Evolutionary conservation across 2,329 filamentous ascomycete species (phyloP), one percentile per base, ranked within the genome.

Genomic region (Pyrenophora seminiperda): DNA sequence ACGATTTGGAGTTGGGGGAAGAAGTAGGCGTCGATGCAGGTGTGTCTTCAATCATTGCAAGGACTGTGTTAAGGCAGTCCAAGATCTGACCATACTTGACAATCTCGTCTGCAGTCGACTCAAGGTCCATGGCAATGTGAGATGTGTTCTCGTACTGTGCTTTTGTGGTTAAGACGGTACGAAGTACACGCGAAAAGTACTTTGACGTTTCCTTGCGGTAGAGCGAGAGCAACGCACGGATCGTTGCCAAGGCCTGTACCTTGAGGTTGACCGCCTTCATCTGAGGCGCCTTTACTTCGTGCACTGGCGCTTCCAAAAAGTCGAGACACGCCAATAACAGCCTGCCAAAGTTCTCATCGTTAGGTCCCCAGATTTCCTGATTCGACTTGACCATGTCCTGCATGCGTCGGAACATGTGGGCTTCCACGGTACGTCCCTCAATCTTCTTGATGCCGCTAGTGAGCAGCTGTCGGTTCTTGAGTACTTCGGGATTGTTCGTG

Each of bases 371-470:
- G 15, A 84, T 78, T 11, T 84, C 80, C 62, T 73, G 70, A 65
- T 80, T 83, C 50, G 88, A 86, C 56, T 87, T 85, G 52, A 91
- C 81, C 57, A 91, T 81, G 31, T 86, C 86, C 70, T 92, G 89
- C 40, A 92, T 77, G 64, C 89, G 89, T 44, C 89, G 83, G 78
- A 92, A 91, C 48, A 89, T 89, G 66, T 91, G 88, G 3, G 89
- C 88, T 66, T 92, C 89, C n/a, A 93, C 81, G 1, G 84, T 84
- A 62, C 84, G 84, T 22, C 83, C 80, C 59, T 85, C 85, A 60
- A 92, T 86, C 56, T 89, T 88, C 42, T 84, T 78, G 59, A 92
- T 89, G 41, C 87, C 89, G 61, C 88, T 91, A 24, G 87, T 83
- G 4, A 93, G 79, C 18, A 92, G 77, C 36, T 86, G 83, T 6